Percentiles rank a stretch among this genome's conserved stretches.
Conservation (phyloP, 148 eudicot genomes). For the Cornus controversa region DNA sequence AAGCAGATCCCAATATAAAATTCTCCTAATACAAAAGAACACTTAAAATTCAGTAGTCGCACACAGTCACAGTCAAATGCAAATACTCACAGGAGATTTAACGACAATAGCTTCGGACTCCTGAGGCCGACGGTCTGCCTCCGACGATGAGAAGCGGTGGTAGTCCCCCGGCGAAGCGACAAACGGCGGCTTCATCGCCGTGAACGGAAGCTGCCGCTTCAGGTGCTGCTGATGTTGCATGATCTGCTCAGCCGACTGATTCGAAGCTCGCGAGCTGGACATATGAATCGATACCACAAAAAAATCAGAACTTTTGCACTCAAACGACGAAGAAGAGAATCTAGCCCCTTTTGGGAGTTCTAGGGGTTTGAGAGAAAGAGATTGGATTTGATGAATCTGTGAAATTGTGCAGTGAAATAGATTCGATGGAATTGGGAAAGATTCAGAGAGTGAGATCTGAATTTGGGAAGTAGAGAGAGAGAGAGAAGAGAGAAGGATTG, state of each 20-base stretch:
- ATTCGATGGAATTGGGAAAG: not conserved
- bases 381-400: constrained; percentile 20
- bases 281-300: constrained; percentile 17
- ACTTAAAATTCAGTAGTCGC: not conserved
- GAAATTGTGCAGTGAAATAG: not conserved
- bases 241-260: constrained; percentile 28
- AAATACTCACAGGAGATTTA: constrained; percentile 56
- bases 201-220: constrained; percentile 49
- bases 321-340: constrained; percentile 1
- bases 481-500: not conserved
- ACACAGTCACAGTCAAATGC: not conserved
- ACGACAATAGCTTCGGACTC: constrained; percentile 54
- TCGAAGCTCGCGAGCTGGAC: constrained; percentile 31
- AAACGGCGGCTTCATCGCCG: constrained; percentile 68
- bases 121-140: constrained; percentile 12
- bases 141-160: constrained; percentile 51
- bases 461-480: too few relatives aligned
- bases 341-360: constrained; percentile 5
- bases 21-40: not conserved
- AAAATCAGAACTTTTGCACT: not conserved
- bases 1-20: not conserved
- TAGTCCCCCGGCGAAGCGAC: constrained; percentile 36
- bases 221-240: constrained; percentile 25
- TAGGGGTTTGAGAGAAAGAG: constrained; percentile 9
- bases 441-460: not conserved